Evolutionary conservation across 2,329 filamentous ascomycete species (phyloP), one percentile per base, ranked within the genome.

Genomic region (Mariannaea sp.): DNA sequence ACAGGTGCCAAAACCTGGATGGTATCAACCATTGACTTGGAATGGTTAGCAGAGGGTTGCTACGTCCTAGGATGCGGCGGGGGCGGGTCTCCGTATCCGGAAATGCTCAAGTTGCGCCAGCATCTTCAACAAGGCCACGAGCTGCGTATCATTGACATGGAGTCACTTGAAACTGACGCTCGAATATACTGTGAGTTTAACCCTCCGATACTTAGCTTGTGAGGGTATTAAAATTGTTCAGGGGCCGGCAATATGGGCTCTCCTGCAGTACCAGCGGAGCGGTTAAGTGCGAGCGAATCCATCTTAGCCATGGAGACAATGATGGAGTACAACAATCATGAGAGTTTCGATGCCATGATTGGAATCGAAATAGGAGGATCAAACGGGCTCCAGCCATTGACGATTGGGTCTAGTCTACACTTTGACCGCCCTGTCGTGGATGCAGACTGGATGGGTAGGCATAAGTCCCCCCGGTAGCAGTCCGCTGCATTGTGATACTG

Each of bases 51-150:
- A 0, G 77, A 73, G 9, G 81, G 81, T 3, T 81, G 80, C 61
- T 81, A 82, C 49, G 78, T 84, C 45, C 71, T 84, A 0, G 81
- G 80, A 3, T 81, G 78, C 1, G 81, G 80, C 30, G 80, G 81
- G 13, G 80, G 81, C 14, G 80, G 80, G 2, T 12, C 9, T 6
- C 29, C 29, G 29, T 32, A 32, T 12, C 29, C 9, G 5, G 29
- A 32, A 10, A 13, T 8, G 9, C 9, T 32, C 5, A 32, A 32
- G 29, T 24, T 24, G 22, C 22, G 8, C 5, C 22, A 24, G 22
- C 22, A 24, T 24, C 5, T 24, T 5, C 22, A 24, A n/a, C 5
- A 32, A 32, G 13, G 29, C 13, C 29, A 24, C 29, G 13, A 6
- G 5, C 9, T 32, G 10, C 29, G 29, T 10, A 32, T 32, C 29